phyloP scores from a whole-genome alignment of 2,329 filamentous ascomycete genomes.

The Talaromyces verruculosus region DNA sequence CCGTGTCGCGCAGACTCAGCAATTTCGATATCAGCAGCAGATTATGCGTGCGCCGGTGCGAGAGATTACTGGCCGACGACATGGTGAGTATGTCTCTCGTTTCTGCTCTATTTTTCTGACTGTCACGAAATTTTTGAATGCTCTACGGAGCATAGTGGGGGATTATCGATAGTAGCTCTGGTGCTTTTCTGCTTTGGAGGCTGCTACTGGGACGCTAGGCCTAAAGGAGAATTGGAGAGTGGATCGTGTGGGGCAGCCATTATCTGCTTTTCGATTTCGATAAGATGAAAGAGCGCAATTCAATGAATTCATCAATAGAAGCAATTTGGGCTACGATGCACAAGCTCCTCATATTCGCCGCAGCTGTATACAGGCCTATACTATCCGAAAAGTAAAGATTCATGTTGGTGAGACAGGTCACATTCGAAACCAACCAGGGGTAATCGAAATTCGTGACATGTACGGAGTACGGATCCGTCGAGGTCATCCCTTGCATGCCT shows the following conservation, averaged over 20 bases:
- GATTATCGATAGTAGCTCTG: neutral
- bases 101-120: neutral
- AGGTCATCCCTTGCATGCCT: conserved; percentile 2
- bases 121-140: neutral
- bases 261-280: neutral
- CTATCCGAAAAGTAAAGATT: neutral
- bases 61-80: conserved; percentile 37
- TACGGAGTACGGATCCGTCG: conserved; percentile 3
- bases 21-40: conserved; percentile 80
- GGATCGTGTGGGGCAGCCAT: neutral
- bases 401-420: neutral
- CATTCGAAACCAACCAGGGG: neutral
- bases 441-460: neutral
- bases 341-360: neutral
- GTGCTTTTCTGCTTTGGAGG: neutral
- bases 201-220: neutral
- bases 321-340: neutral
- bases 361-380: neutral
- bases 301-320: neutral
- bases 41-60: conserved; percentile 78
- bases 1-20: conserved; percentile 72
- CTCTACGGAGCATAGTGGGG: neutral
- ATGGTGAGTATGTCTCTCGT: conserved; percentile 26
- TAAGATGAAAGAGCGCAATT: neutral
- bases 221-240: neutral